Base-by-base conservation (phyloP, 495 filamentous ascomycete species). In the Diplogelasinospora grovesii region DNA sequence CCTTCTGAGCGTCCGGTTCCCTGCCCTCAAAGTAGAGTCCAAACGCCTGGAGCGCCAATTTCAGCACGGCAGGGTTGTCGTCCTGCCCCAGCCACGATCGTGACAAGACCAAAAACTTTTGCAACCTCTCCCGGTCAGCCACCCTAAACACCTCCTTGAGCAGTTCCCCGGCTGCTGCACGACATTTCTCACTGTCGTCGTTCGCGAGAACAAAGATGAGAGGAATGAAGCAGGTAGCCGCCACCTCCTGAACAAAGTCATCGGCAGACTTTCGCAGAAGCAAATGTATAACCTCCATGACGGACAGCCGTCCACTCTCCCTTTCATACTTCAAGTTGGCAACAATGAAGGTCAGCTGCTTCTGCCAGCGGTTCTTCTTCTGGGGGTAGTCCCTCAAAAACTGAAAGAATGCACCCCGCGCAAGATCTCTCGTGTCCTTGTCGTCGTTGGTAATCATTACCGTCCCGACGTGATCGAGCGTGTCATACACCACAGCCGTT, bases 391-490 rank as follows among this genome's bases (percentile, higher is more conserved):
- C 85, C 47, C 89, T 79, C 24, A 98, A 61, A 70, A 97, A 98
- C 51, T 95, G 86, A 58, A 95, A 79, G 63, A 93, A 98, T 18
- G 81, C 83, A 15, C 86, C 86, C 21, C 93, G 78, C 13, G 90
- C 89, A 23, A 90, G 64, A 52, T 95, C 89, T 28, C 90, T 75
- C 3, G 89, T 84, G 46, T 80, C 78, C 49, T 82, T 80, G 48
- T 88, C 88, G 41, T 94, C 83, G 59, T 95, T 96, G 18, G 85
- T 95, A 42, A 98, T 85, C 89, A 97, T 95, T 62, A 97, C 82
- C n/a, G 71, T 77, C 18, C 86, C 85, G 22, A 96, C 80, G 48
- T 82, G 74, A 53, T 98, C 92, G 36, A 94, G 74, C 10, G 84
- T 79, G 49, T 97, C 89, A 59, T 97, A 98, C 34, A 97, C 79